Base-by-base conservation (phyloP, 225 moss, liverwort and hornwort species). In the Rhytidiadelphus loreus region DNA sequence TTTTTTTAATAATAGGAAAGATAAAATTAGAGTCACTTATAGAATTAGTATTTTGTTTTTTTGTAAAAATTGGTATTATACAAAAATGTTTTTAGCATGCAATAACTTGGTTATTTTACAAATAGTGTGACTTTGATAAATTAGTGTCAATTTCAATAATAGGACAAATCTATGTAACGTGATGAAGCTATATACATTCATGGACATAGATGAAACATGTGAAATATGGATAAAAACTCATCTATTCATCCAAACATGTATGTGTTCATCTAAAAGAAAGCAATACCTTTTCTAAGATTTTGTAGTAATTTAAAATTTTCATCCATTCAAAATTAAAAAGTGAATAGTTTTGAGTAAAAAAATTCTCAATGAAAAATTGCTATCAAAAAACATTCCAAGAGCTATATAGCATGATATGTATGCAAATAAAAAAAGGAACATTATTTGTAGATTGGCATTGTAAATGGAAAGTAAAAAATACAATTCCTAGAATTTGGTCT, bases 361-460 rank as follows among this genome's bases (percentile, higher is more conserved):
- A n/a, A n/a, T 64, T 65, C 9, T 10, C 35, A 65, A 65, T 35
- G 33, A 19, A 9, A 64, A 18, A 35, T 37, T 65, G 20, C 0
- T 13, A 1, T 5, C 9, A 6, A 20, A 33, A 65, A 20, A 0
- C 20, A 6, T 37, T 65, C 5, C 0, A 37, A 65, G 11, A 65
- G 10, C 1, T 19, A 11, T 4, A 4, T 19, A 35, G 20, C 6
- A 35, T 19, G 3, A 65, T 20, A 37, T 2, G 37, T 11, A 37
- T 43, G 16, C 3, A 26, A 41, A 41, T 15, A 8, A 14, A 39
- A 71, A 0, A 0, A 43, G 4, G 9, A 25, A 2, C 8, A 11
- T 43, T 41, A n/a, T 71, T 43, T 43, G 8, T 12, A 39, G 13
- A 39, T 69, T 69, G 39, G 3, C n/a, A 22, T n/a, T 22, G 12